A percentile compares a stretch with the other conserved stretches of the same genome.
Conservation (phyloP, 345 rosid species). For the Aethionema arabicum region DNA sequence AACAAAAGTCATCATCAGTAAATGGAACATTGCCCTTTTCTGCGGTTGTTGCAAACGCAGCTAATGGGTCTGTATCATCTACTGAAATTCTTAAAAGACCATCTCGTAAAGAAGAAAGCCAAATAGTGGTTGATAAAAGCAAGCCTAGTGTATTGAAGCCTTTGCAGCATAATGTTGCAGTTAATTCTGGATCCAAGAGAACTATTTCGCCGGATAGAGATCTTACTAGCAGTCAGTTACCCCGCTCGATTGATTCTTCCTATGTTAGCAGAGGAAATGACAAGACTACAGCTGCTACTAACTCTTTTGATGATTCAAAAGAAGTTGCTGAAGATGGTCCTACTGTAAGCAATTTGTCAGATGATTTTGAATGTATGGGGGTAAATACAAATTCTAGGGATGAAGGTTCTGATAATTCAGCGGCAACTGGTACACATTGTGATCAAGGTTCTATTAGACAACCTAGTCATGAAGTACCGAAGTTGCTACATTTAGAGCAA, state of each 20-base stretch:
- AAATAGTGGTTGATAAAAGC: slow-evolving; percentile 29
- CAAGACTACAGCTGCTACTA: slow-evolving; percentile 28
- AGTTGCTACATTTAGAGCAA: slow-evolving; percentile 38
- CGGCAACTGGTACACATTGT: slow-evolving; percentile 35
- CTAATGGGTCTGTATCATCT: slow-evolving; percentile 38
- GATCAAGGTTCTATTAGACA: slow-evolving; percentile 49
- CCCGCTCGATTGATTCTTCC: slow-evolving; percentile 37
- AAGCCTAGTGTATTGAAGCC: slow-evolving; percentile 40
- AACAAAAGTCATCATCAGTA: slow-evolving; percentile 46
- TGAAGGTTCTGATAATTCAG: slow-evolving; percentile 37
- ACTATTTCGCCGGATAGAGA: slow-evolving; percentile 35
- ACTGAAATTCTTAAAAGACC: slow-evolving; percentile 40
- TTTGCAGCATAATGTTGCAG: slow-evolving; percentile 34
- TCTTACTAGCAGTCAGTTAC: slow-evolving; percentile 34
- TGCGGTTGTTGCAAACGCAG: slow-evolving; percentile 44
- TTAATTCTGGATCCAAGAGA: slow-evolving; percentile 40
- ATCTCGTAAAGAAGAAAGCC: slow-evolving; percentile 36
- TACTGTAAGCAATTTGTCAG: slow-evolving; percentile 37
- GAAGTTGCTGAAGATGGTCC: slow-evolving; percentile 32
- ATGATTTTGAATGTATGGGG: slow-evolving; percentile 45
- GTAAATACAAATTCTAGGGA: slow-evolving; percentile 37
- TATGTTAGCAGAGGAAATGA: slow-evolving; percentile 25
- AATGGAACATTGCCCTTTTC: slow-evolving; percentile 44
- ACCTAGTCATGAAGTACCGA: slow-evolving; percentile 40
- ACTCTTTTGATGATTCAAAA: slow-evolving; percentile 28